phyloP scores from a whole-genome alignment of 139 green algal species.

The Volvox reticuliferus region DNA sequence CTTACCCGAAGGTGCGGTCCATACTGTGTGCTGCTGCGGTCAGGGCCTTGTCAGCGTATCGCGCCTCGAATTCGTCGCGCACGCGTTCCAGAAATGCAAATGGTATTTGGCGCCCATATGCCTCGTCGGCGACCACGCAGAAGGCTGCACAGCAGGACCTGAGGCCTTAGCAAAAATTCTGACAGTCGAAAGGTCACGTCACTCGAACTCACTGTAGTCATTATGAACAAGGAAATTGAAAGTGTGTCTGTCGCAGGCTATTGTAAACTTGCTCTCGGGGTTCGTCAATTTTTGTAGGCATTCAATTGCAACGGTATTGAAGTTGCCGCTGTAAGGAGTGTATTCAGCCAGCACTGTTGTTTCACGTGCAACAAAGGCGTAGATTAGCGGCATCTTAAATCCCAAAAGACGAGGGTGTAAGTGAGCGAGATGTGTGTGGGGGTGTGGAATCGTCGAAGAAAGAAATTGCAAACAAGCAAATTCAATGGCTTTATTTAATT shows the following conservation, averaged over 20 bases:
- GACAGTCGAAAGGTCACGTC: neutral
- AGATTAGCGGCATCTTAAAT: constrained; percentile 85
- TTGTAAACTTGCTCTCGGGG: constrained; percentile 80
- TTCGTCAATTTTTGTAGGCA: constrained; percentile 83
- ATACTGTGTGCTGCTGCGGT: constrained; percentile 82
- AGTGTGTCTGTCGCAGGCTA: constrained; percentile 83
- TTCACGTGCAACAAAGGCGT: constrained; percentile 82
- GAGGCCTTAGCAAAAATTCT: neutral
- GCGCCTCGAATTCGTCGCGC: constrained; percentile 75
- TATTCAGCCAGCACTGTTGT: constrained; percentile 92
- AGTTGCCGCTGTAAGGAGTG: constrained; percentile 93
- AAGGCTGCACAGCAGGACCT: constrained; percentile 70
- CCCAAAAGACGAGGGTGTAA: neutral
- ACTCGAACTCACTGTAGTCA: constrained; percentile 72
- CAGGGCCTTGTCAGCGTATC: constrained; percentile 78
- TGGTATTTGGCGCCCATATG: constrained; percentile 91
- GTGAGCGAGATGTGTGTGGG: too few relatives aligned
- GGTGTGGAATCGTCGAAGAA: too few relatives aligned
- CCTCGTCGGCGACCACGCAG: constrained; percentile 94
- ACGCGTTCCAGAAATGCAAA: constrained; percentile 94
- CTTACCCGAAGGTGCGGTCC: constrained; percentile 86
- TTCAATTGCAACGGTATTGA: constrained; percentile 91
- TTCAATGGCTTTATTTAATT: too few relatives aligned
- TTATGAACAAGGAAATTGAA: constrained; percentile 90
- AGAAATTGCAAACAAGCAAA: too few relatives aligned